Percentiles rank a stretch among this genome's conserved stretches.
These are phyloP conservation scores for Bipolaris cookei DNA, from an alignment of 2,329 filamentous ascomycete species.

Conservation along the genomic window DNA sequence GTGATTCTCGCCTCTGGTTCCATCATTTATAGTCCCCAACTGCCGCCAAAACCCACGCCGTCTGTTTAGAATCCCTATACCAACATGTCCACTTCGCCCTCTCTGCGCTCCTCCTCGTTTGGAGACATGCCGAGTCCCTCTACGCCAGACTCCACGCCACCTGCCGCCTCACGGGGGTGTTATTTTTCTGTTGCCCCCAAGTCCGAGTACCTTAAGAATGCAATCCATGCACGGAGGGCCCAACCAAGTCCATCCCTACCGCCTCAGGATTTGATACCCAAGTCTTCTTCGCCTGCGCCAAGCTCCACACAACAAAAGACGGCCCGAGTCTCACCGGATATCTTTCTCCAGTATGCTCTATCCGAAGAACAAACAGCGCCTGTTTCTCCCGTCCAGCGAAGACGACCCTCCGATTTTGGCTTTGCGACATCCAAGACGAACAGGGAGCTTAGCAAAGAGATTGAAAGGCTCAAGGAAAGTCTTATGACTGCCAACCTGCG, in stretches of 20 bases:
- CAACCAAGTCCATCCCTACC: slow-evolving; percentile 28
- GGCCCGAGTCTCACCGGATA: slow-evolving; percentile 22
- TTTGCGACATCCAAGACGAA: slow-evolving; percentile 36
- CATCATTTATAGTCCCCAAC: slow-evolving; percentile 4
- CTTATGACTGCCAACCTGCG: slow-evolving; percentile 44
- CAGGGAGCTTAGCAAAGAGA: slow-evolving; percentile 37
- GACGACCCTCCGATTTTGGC: slow-evolving; percentile 34
- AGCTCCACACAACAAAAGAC: slow-evolving; percentile 12
- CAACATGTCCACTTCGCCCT: slow-evolving; percentile 35
- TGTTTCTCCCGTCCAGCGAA: slow-evolving; percentile 38
- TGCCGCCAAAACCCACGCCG: background rate
- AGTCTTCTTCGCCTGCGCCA: slow-evolving; percentile 9
- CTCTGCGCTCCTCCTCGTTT: slow-evolving; percentile 26
- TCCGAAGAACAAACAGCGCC: slow-evolving; percentile 39
- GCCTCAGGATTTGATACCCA: slow-evolving; percentile 13
- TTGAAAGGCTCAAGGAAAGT: slow-evolving; percentile 32
- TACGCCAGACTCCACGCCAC: slow-evolving; percentile 23
- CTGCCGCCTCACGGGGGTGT: slow-evolving; percentile 19
- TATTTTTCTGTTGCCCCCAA: slow-evolving; percentile 39
- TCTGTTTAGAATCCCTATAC: slow-evolving; percentile 1
- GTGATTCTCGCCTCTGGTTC: background rate
- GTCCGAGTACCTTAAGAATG: slow-evolving; percentile 43
- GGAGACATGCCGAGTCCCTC: slow-evolving; percentile 21
- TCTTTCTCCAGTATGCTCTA: slow-evolving; percentile 37
- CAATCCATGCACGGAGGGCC: slow-evolving; percentile 41